These are phyloP conservation scores for Tulasnella sp. DNA, from an alignment of 768 basidiomycete species.

Conservation along the genomic window DNA sequence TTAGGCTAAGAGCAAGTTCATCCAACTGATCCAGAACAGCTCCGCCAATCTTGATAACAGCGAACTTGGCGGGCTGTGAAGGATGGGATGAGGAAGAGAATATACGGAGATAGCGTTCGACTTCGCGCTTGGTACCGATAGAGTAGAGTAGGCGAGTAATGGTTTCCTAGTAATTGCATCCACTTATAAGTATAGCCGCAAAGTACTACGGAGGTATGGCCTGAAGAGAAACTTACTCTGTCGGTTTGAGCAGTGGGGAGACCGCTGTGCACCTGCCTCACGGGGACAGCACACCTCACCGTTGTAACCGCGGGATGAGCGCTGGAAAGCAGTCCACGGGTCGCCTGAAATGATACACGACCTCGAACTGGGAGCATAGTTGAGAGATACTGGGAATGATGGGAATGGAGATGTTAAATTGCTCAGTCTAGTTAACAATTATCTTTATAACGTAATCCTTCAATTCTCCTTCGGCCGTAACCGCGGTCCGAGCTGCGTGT, in stretches of 20 bases:
- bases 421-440: too few relatives aligned
- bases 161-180: conserved; percentile 55
- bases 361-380: too few relatives aligned
- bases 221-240: conserved; percentile 1
- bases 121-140: conserved; percentile 92
- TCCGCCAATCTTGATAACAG: conserved; percentile 96
- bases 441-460: too few relatives aligned
- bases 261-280: not conserved
- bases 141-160: conserved; percentile 95
- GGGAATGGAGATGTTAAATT: too few relatives aligned
- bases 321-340: too few relatives aligned
- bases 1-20: conserved; percentile 87
- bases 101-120: conserved; percentile 95
- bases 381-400: too few relatives aligned
- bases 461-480: too few relatives aligned
- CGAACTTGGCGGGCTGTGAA: conserved; percentile 86
- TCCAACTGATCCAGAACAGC: conserved; percentile 87
- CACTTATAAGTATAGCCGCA: not conserved
- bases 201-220: too few relatives aligned
- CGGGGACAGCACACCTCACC: not conserved
- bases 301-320: not conserved
- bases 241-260: conserved; percentile 1
- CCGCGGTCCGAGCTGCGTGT: too few relatives aligned
- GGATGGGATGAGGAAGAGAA: conserved; percentile 90
- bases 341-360: too few relatives aligned